Percentiles rank a stretch among this genome's conserved stretches.
phyloP scores from a whole-genome alignment of 768 basidiomycete genomes.

The Pholiota microspora region DNA sequence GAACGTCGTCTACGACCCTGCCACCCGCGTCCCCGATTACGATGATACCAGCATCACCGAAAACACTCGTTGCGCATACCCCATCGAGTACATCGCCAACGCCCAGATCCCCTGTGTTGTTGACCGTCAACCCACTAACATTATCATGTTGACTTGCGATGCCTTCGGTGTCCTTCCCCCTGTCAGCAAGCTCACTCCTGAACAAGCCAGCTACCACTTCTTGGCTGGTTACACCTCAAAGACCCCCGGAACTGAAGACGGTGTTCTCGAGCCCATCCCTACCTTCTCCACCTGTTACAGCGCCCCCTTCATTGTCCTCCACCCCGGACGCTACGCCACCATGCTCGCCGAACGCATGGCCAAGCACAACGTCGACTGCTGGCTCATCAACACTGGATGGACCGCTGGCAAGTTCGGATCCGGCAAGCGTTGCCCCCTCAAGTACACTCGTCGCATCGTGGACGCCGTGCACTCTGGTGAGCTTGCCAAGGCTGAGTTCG shows the following conservation, averaged over 20 bases:
- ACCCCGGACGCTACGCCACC: slow-evolving; percentile 92
- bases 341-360: slow-evolving; percentile 97
- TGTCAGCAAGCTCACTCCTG: slow-evolving; percentile 86
- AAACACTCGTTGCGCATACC: slow-evolving; percentile 99
- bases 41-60: slow-evolving; percentile 97
- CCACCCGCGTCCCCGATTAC: slow-evolving; percentile 84
- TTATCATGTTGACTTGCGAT: slow-evolving; percentile 97
- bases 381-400: slow-evolving; percentile 99
- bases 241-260: slow-evolving; percentile 99
- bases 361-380: slow-evolving; percentile 87
- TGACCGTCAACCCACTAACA: slow-evolving; percentile 86
- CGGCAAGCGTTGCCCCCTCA: slow-evolving; percentile 95
- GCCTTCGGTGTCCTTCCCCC: slow-evolving; percentile 98
- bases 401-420: slow-evolving; percentile 89
- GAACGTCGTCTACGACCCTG: slow-evolving; percentile 97
- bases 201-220: slow-evolving; percentile 98
- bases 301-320: slow-evolving; percentile 98
- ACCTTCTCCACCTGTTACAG: slow-evolving; percentile 99
- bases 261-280: slow-evolving; percentile 95
- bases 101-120: slow-evolving; percentile 92
- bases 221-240: slow-evolving; percentile 96
- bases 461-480: slow-evolving; percentile 95
- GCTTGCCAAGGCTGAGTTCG: slow-evolving; percentile 84
- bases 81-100: slow-evolving; percentile 96
- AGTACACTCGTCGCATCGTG: slow-evolving; percentile 93